Evolutionary conservation across 78 protist species (phyloP).

Genomic region (Parvularia atlantis): DNA sequence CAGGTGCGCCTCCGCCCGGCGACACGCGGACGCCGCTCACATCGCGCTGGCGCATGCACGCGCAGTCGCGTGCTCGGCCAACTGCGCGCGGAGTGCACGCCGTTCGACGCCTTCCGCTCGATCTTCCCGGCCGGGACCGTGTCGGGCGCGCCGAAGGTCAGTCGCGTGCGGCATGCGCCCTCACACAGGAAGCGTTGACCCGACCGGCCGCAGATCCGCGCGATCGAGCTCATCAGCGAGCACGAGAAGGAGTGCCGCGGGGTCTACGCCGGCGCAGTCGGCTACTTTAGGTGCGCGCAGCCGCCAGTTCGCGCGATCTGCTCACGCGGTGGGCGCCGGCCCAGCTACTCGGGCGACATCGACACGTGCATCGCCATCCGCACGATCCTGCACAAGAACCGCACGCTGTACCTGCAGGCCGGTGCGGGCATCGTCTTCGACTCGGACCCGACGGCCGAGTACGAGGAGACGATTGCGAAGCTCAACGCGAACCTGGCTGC

Average conservation of each 20-base stretch:
- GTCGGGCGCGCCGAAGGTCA: conserved; percentile 28
- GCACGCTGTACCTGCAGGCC: conserved; percentile 43
- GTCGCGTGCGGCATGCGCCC: too few species aligned
- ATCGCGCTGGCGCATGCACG: too few species aligned
- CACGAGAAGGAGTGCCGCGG: conserved; percentile 15
- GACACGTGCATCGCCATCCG: conserved; percentile 60
- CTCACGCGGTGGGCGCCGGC: neutral
- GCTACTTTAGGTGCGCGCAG: conserved; percentile 7
- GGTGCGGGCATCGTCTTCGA: conserved; percentile 59
- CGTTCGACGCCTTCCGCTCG: conserved; percentile 49
- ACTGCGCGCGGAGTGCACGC: conserved; percentile 13
- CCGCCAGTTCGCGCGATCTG: neutral
- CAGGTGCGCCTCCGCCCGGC: too few species aligned
- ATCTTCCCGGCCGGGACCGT: conserved; percentile 62
- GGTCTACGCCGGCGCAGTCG: conserved; percentile 32
- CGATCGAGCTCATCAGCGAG: conserved; percentile 24
- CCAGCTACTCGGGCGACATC: conserved; percentile 13
- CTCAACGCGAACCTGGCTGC: conserved; percentile 11
- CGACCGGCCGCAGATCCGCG: conserved; percentile 14
- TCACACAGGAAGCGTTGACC: neutral
- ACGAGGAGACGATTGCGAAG: conserved; percentile 41
- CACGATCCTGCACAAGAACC: conserved; percentile 7
- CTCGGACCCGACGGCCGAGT: conserved; percentile 29
- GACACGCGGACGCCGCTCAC: conserved; percentile 1
- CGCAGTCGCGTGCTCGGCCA: conserved; percentile 16